These are phyloP conservation scores for Prototheca cutis DNA, from an alignment of 163 green algal species.

Conservation along the genomic window DNA sequence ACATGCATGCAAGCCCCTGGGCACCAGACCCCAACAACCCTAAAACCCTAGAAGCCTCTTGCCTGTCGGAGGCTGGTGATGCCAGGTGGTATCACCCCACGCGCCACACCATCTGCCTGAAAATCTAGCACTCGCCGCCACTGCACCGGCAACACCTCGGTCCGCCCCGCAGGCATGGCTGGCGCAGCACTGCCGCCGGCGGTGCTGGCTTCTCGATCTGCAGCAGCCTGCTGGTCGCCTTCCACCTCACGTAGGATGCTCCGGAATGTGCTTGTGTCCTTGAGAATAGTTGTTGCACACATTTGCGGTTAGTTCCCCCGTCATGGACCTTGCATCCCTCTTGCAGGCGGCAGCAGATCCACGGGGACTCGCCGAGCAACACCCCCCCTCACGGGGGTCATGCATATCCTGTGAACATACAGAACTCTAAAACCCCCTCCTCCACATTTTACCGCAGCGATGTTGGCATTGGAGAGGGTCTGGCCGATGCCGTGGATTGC, in stretches of 20 bases:
- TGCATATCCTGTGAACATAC: too few relatives aligned
- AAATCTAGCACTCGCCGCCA: conserved; percentile 57
- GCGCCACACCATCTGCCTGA: conserved; percentile 38
- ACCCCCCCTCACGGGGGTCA: too few relatives aligned
- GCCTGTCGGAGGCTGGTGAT: conserved; percentile 36
- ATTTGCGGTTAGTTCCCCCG: too few relatives aligned
- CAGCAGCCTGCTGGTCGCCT: background rate
- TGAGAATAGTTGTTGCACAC: too few relatives aligned
- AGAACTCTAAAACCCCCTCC: background rate
- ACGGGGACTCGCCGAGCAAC: too few relatives aligned
- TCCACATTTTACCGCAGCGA: conserved; percentile 20
- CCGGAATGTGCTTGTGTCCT: conserved; percentile 32
- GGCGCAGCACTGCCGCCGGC: too few relatives aligned
- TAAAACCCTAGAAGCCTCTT: too few relatives aligned
- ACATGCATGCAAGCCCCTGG: too few relatives aligned
- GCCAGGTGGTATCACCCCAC: conserved; percentile 44
- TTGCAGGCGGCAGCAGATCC: too few relatives aligned
- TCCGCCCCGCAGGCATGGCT: conserved; percentile 17
- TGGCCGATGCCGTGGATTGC: conserved; percentile 68
- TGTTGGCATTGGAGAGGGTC: conserved; percentile 39
- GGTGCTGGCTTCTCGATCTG: background rate
- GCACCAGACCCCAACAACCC: too few relatives aligned
- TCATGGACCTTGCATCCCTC: too few relatives aligned
- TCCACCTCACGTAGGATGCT: conserved; percentile 14
- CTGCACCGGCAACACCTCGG: conserved; percentile 53